Percentiles rank a stretch among this genome's conserved stretches.
Conservation (phyloP, 2,329 filamentous ascomycete species). For the Paraphaeosphaeria minitans region DNA sequence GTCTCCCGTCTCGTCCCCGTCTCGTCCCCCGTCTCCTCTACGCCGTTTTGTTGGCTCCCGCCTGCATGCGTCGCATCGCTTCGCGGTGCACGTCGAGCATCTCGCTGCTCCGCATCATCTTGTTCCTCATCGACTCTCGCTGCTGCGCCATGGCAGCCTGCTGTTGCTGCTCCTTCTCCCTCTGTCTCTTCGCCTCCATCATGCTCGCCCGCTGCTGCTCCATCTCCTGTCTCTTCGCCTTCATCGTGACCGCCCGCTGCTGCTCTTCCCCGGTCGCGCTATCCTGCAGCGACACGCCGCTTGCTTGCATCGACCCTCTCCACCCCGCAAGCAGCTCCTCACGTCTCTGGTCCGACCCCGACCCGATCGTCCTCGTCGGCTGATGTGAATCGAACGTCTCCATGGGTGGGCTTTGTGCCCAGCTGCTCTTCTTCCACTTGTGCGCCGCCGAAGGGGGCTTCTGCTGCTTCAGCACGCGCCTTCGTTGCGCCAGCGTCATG, state of each 20-base stretch:
- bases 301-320: constrained; percentile 40
- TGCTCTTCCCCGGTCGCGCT: constrained; percentile 38
- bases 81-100: constrained; percentile 79
- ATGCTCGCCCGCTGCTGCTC: constrained; percentile 64
- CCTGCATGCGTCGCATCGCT: constrained; percentile 80
- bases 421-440: constrained; percentile 38
- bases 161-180: constrained; percentile 64
- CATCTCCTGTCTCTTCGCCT: constrained; percentile 66
- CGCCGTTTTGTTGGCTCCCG: constrained; percentile 53
- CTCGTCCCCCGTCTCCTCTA: constrained; percentile 16
- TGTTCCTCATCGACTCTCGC: constrained; percentile 69
- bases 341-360: constrained; percentile 36
- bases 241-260: constrained; percentile 56
- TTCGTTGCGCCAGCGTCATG: constrained; percentile 71
- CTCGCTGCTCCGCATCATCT: constrained; percentile 75
- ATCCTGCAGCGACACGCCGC: constrained; percentile 26
- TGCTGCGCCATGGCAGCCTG: constrained; percentile 63
- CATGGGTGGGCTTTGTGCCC: constrained; percentile 27
- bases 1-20: no score
- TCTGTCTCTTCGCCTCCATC: constrained; percentile 67
- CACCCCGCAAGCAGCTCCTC: constrained; percentile 44
- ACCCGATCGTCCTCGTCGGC: constrained; percentile 35
- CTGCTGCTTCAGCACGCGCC: constrained; percentile 45
- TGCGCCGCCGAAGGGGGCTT: constrained; percentile 37
- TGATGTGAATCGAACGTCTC: constrained; percentile 47